These are phyloP conservation scores for Talaromyces sp. DNA, from an alignment of 2,329 filamentous ascomycete species.

Conservation along the genomic window DNA sequence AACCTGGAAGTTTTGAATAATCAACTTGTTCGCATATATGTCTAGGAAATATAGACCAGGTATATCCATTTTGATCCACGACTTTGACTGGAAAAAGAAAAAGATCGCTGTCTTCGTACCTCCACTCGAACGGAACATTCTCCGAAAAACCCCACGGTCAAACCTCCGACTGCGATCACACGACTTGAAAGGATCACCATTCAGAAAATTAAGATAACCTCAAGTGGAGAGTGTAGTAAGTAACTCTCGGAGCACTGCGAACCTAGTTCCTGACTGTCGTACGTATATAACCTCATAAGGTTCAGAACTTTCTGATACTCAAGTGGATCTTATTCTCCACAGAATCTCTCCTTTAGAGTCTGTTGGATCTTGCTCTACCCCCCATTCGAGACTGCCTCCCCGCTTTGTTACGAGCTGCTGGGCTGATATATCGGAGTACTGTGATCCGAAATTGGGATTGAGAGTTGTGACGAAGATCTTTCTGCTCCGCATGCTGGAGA, in stretches of 20 bases:
- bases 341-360: background rate
- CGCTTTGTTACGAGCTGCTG: background rate
- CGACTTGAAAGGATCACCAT: background rate
- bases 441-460: background rate
- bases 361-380: background rate
- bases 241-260: background rate
- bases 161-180: conserved; percentile 1
- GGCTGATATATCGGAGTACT: background rate
- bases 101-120: background rate
- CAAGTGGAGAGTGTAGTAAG: background rate
- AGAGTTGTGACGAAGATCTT: background rate
- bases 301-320: background rate
- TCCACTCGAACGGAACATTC: background rate
- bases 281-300: background rate
- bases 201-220: too few relatives aligned
- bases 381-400: background rate
- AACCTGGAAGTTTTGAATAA: background rate
- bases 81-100: background rate
- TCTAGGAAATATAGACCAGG: background rate
- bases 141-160: conserved; percentile 1
- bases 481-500: background rate
- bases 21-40: background rate
- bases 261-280: background rate
- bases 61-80: background rate
- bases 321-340: background rate